Conservation (phyloP, 2,329 filamentous ascomycete genomes). For the Colletotrichum truncatum region DNA sequence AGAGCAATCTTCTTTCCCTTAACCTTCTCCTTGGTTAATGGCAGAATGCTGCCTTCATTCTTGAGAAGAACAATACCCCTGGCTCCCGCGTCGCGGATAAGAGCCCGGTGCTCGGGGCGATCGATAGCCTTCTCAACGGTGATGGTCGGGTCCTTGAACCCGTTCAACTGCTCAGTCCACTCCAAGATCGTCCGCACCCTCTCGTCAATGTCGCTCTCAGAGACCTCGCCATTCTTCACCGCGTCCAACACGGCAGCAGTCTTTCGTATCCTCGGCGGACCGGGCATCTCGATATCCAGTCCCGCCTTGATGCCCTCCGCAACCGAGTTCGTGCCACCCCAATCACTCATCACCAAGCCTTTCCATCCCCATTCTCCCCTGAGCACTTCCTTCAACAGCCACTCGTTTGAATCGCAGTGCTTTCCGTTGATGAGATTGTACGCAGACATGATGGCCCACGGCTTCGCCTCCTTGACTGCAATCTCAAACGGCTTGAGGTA, state of each 20-base stretch:
- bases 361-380: conserved; percentile 83
- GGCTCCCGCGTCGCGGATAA: conserved; percentile 63
- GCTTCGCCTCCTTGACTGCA: conserved; percentile 38
- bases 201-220: conserved; percentile 30
- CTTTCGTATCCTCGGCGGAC: conserved; percentile 44
- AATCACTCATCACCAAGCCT: conserved; percentile 75
- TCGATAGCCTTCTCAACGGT: conserved; percentile 44
- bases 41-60: conserved; percentile 67
- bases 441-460: conserved; percentile 40
- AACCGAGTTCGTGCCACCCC: conserved; percentile 80
- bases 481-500: conserved; percentile 42
- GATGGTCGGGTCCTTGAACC: conserved; percentile 43
- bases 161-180: conserved; percentile 40
- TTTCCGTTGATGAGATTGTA: conserved; percentile 51
- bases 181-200: conserved; percentile 42
- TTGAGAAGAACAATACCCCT: conserved; percentile 78
- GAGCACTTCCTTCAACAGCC: conserved; percentile 70
- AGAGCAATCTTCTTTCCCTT: conserved; percentile 47
- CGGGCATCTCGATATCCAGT: conserved; percentile 73
- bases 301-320: conserved; percentile 78
- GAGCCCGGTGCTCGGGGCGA: conserved; percentile 62
- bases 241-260: conserved; percentile 34
- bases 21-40: conserved; percentile 57
- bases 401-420: conserved; percentile 57
- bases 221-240: conserved; percentile 34